Evolutionary conservation across 164 flowering plant species (phyloP).

Genomic region (Umbellularia californica): DNA sequence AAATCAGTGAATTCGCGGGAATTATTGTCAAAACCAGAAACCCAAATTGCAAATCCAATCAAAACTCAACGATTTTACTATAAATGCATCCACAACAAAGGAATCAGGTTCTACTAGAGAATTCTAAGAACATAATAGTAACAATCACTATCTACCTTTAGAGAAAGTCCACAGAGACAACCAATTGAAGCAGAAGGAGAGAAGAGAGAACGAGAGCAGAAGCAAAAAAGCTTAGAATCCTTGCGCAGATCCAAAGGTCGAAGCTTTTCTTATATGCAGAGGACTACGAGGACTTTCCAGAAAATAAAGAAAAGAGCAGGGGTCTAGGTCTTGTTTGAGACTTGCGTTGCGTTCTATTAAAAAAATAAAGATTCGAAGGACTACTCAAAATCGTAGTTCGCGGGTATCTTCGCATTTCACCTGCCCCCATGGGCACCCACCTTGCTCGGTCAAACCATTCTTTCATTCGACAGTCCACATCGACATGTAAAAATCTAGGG

Average conservation of each 20-base stretch:
- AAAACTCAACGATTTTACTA: not conserved
- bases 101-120: not conserved
- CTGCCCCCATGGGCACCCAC: too few relatives aligned
- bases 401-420: too few relatives aligned
- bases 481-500: too few relatives aligned
- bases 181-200: not conserved
- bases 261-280: not conserved
- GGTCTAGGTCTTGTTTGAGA: too few relatives aligned
- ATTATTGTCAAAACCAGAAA: not conserved
- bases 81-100: not conserved
- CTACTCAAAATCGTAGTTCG: too few relatives aligned
- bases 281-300: not conserved
- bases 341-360: too few relatives aligned
- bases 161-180: not conserved
- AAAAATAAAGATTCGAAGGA: too few relatives aligned
- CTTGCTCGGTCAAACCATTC: too few relatives aligned
- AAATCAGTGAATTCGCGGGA: not conserved
- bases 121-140: too few relatives aligned
- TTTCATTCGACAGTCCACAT: too few relatives aligned
- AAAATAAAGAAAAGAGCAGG: too few relatives aligned
- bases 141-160: not conserved
- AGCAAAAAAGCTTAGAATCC: not conserved
- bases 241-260: not conserved
- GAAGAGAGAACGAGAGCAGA: too few relatives aligned
- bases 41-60: not conserved